Base-by-base conservation (phyloP, 2,329 filamentous ascomycete species). In the Pestalotiopsis sp. region DNA sequence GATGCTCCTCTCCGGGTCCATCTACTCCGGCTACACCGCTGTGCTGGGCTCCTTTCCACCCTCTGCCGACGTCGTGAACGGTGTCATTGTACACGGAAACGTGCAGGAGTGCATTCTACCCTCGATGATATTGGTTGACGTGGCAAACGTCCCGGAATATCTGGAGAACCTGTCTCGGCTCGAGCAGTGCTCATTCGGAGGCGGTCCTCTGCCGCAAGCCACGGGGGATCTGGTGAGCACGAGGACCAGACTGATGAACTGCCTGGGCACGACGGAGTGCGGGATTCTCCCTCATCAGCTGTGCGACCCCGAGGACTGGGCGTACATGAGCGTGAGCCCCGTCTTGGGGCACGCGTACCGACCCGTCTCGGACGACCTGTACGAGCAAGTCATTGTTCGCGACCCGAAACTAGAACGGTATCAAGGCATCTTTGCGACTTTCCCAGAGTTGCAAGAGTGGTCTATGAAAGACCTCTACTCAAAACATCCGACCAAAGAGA, bases 371-470 rank as follows among this genome's bases (percentile, higher is more conserved):
- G 70, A 72, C 0, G 72, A 75, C 9, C 64, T 81, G 12, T 79
- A 80, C 67, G 77, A 82, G 65, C 74, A 79, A 20, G 72, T 80
- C 23, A 73, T 80, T 11, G 72, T 77, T 1, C 75, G 76, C 2
- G 72, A 77, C 1, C 70, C 74, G 3, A 60, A 73, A n/a, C 71
- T 73, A 0, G 49, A 71, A 2, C 66, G 38, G 0, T 75, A 75
- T 20, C 78, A 82, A 63, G 76, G 77, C 3, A 70, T 82, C 17
- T 86, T 86, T 68, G 74, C 76, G 45, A 80, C 81, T 2, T 84
- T 82, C 62, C 83, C 82, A 0, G 75, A 81, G 0, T 56, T 78
- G 1, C 61, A 78, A 1, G 79, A 82, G 70, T 84, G 76, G 73
- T 72, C 71, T 2, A 82, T 79, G 23, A 80, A 79, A 27, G 84